Percentiles rank a stretch among this genome's conserved stretches.
Evolutionary conservation across 2,329 filamentous ascomycete species (phyloP).

Genomic region (Akanthomyces muscarius): DNA sequence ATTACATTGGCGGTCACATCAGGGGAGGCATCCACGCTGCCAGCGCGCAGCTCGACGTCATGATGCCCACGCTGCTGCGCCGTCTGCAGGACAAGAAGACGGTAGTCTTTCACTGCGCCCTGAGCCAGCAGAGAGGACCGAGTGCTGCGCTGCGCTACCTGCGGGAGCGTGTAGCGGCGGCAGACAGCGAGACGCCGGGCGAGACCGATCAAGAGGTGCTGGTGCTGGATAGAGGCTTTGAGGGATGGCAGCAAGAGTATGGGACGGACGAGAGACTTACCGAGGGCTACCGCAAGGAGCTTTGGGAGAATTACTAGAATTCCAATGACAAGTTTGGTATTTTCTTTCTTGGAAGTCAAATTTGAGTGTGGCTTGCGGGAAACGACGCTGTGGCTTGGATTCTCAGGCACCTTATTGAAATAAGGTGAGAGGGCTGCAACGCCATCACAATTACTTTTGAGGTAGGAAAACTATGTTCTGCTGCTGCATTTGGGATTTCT

Average conservation of each 20-base stretch:
- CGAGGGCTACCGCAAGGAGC: slow-evolving; percentile 75
- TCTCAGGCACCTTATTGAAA: no score
- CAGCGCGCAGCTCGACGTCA: slow-evolving; percentile 65
- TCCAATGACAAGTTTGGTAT: not conserved
- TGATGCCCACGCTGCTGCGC: slow-evolving; percentile 77
- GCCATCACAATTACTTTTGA: not conserved
- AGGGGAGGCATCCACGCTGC: slow-evolving; percentile 72
- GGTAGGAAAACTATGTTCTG: no score
- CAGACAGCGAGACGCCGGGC: slow-evolving; percentile 26
- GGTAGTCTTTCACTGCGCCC: slow-evolving; percentile 90
- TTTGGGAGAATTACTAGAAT: slow-evolving; percentile 64
- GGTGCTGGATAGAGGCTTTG: slow-evolving; percentile 80
- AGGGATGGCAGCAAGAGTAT: slow-evolving; percentile 81
- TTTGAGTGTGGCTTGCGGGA: not conserved
- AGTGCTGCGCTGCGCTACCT: slow-evolving; percentile 77
- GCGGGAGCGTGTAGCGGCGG: slow-evolving; percentile 58
- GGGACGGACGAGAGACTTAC: slow-evolving; percentile 77
- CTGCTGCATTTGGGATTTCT: no score
- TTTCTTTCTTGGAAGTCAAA: not conserved
- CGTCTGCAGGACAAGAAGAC: slow-evolving; percentile 71
- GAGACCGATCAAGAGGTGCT: slow-evolving; percentile 63
- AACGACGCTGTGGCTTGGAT: no score
- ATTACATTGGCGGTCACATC: slow-evolving; percentile 91
- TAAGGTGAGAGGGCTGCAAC: not conserved
- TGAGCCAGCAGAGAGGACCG: slow-evolving; percentile 88